Evolutionary conservation across 495 filamentous ascomycete species (phyloP).

Genomic region (Paragyromitra xinjiangensis): DNA sequence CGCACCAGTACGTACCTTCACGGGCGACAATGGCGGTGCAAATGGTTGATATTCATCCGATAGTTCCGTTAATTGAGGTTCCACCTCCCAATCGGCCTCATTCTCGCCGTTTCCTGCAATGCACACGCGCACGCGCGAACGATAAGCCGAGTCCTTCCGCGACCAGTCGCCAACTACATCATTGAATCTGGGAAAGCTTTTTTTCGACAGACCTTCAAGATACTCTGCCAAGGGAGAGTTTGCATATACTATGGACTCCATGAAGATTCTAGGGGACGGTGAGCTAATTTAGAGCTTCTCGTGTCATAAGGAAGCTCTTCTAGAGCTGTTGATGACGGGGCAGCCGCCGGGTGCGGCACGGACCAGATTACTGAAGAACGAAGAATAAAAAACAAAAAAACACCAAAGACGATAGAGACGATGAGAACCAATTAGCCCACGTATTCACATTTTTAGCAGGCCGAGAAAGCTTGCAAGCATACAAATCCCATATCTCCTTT

Average conservation of each 20-base stretch:
- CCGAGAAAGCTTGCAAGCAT: constrained; percentile 29
- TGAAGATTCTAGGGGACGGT: constrained; percentile 59
- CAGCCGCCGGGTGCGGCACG: constrained; percentile 37
- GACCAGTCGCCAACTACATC: constrained; percentile 31
- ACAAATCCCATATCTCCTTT: constrained; percentile 39
- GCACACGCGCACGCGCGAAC: constrained; percentile 44
- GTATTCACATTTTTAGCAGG: constrained; percentile 41
- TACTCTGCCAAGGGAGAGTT: constrained; percentile 91
- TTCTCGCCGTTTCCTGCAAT: constrained; percentile 63
- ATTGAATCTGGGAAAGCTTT: constrained; percentile 44
- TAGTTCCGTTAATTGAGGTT: constrained; percentile 50
- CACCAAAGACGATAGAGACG: constrained; percentile 33
- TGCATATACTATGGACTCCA: constrained; percentile 93
- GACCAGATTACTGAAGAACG: constrained; percentile 18
- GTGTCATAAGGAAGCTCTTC: constrained; percentile 43
- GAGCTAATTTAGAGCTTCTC: constrained; percentile 41
- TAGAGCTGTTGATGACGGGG: constrained; percentile 43
- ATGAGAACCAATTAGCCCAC: constrained; percentile 32
- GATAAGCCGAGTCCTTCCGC: constrained; percentile 36
- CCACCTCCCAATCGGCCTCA: constrained; percentile 62
- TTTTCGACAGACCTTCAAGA: constrained; percentile 76
- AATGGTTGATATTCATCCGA: constrained; percentile 39
- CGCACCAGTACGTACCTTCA: constrained; percentile 53
- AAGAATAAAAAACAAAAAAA: constrained; percentile 20
- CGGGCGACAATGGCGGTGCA: constrained; percentile 58